These are phyloP conservation scores for Trichoderma reesei DNA, from an alignment of 495 filamentous ascomycete genomes.

Conservation along the genomic window DNA sequence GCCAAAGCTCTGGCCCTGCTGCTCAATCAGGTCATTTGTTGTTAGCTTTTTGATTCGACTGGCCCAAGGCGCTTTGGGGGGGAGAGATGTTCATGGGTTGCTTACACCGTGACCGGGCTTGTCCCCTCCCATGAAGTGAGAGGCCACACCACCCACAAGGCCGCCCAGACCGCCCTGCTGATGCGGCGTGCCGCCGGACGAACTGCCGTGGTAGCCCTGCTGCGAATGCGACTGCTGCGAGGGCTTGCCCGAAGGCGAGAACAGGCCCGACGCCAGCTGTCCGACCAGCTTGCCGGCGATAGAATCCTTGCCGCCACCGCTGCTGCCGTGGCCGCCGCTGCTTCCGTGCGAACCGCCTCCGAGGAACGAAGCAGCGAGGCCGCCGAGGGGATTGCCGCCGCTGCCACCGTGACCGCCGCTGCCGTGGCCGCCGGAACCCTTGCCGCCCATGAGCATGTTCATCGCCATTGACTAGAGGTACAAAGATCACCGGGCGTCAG, in stretches of 20 bases:
- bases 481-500: conserved; percentile 11
- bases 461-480: conserved; percentile 10
- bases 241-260: conserved; percentile 32
- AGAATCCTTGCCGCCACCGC: conserved; percentile 21
- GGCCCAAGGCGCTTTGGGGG: background rate
- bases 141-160: conserved; percentile 34
- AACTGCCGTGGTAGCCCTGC: conserved; percentile 28
- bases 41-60: background rate
- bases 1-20: conserved; percentile 34
- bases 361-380: conserved; percentile 27
- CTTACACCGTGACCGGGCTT: conserved; percentile 27
- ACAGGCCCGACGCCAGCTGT: conserved; percentile 36
- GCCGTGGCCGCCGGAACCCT: conserved; percentile 19
- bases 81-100: background rate
- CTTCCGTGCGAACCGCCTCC: conserved; percentile 18
- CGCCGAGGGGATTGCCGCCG: conserved; percentile 23
- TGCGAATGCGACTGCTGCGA: too few relatives aligned
- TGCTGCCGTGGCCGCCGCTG: conserved; percentile 19
- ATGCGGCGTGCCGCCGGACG: conserved; percentile 13
- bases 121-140: conserved; percentile 30
- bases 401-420: conserved; percentile 24
- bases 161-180: conserved; percentile 30
- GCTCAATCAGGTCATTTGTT: background rate
- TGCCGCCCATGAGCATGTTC: conserved; percentile 15
- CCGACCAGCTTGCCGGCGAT: conserved; percentile 34